Evolutionary conservation across 208 protist species (phyloP).

Genomic region (Leishmania braziliensis): DNA sequence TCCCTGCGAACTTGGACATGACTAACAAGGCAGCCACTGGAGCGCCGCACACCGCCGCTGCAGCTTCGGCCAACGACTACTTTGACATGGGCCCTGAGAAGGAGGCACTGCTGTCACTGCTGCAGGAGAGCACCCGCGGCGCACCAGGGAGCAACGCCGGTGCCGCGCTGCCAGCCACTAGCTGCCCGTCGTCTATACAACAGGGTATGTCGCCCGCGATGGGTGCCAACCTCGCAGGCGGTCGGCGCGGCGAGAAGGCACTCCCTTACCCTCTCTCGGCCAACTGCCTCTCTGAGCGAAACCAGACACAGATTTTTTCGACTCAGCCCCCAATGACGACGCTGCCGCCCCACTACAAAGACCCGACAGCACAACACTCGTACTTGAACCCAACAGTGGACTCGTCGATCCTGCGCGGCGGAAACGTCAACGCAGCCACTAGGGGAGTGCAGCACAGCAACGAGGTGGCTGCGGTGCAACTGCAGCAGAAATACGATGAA

Average conservation of each 20-base stretch:
- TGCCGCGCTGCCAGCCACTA: background rate
- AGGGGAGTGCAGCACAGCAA: background rate
- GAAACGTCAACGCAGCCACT: constrained; percentile 2
- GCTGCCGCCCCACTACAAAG: background rate
- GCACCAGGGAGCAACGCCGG: background rate
- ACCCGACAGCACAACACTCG: background rate
- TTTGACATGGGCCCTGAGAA: constrained; percentile 58
- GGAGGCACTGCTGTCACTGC: constrained; percentile 34
- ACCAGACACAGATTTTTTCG: constrained; percentile 3
- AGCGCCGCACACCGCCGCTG: background rate
- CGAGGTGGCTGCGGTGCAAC: background rate
- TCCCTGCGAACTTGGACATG: background rate
- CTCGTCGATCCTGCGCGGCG: background rate
- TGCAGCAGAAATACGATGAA: constrained; percentile 47
- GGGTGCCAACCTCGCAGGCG: background rate
- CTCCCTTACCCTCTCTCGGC: background rate
- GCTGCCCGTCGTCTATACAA: constrained; percentile 1
- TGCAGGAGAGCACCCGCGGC: constrained; percentile 19
- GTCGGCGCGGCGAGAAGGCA: background rate
- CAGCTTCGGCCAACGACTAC: constrained; percentile 16
- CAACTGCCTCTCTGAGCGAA: background rate
- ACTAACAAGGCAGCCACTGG: background rate
- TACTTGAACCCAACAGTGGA: background rate
- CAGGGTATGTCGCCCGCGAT: background rate
- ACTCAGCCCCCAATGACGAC: background rate